Evolutionary conservation across 1,284 basidiomycete genomes (phyloP).

Genomic region (Marasmius tenuissimus): DNA sequence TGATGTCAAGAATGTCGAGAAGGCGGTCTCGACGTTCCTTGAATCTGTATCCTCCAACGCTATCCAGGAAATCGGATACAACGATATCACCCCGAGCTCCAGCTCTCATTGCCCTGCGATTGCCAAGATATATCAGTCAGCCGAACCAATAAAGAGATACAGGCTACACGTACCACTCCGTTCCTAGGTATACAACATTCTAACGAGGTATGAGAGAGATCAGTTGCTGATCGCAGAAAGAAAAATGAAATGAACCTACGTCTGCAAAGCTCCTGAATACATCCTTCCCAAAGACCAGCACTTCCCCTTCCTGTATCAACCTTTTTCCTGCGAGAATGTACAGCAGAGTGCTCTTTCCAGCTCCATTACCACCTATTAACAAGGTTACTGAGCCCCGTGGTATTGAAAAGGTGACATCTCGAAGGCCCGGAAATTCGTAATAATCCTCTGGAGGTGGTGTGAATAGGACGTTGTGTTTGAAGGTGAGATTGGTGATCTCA

Average conservation of each 20-base stretch:
- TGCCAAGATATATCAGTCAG: constrained; percentile 4
- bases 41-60: constrained; percentile 93
- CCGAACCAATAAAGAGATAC: neutral
- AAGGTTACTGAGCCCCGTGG: neutral
- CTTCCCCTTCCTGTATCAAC: constrained; percentile 50
- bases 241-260: constrained; percentile 38
- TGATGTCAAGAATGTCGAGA: constrained; percentile 91
- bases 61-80: constrained; percentile 89
- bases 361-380: constrained; percentile 33
- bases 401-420: neutral
- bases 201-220: too few relatives aligned
- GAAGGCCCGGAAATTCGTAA: neutral
- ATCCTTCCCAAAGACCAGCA: constrained; percentile 67
- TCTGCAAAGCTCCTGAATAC: constrained; percentile 67
- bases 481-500: neutral
- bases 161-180: constrained; percentile 70
- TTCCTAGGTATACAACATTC: constrained; percentile 89
- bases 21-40: constrained; percentile 85
- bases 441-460: too few relatives aligned
- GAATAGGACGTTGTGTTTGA: neutral
- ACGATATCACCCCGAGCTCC: constrained; percentile 91
- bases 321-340: constrained; percentile 94
- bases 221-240: too few relatives aligned
- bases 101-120: constrained; percentile 87
- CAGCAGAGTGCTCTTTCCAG: constrained; percentile 95